Conservation (phyloP, 805 yeast genomes). For the Torulaspora quercuum region DNA sequence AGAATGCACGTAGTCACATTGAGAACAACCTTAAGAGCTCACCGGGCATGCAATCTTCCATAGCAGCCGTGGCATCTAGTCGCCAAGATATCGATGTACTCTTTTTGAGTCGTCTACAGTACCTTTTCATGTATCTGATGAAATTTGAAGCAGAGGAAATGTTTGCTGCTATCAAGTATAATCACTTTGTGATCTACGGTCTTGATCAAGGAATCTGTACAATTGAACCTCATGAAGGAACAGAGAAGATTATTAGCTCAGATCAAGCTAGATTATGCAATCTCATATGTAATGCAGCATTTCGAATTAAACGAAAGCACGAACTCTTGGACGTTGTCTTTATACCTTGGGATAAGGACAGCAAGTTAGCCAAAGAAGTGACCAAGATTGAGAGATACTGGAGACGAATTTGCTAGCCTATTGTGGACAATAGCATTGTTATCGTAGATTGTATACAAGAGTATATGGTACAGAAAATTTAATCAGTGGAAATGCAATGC, state of each 20-base stretch:
- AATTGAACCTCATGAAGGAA: slow-evolving; percentile 3
- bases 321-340: slow-evolving; percentile 15
- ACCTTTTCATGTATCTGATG: slow-evolving; percentile 36
- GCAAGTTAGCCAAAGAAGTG: slow-evolving; percentile 6
- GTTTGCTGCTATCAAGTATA: slow-evolving; percentile 14
- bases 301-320: slow-evolving; percentile 23
- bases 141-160: slow-evolving; percentile 28
- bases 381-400: slow-evolving; percentile 27
- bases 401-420: slow-evolving; percentile 24
- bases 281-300: slow-evolving; percentile 26
- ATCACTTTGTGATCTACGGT: slow-evolving; percentile 30
- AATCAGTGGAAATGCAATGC: slow-evolving; percentile 8
- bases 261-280: slow-evolving; percentile 22
- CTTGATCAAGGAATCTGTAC: slow-evolving; percentile 19
- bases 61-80: slow-evolving; percentile 16
- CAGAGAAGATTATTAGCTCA: slow-evolving; percentile 4
- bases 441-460: slow-evolving; percentile 8
- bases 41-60: slow-evolving; percentile 18
- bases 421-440: no score
- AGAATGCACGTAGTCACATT: slow-evolving; percentile 24
- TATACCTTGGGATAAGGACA: slow-evolving; percentile 12
- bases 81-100: slow-evolving; percentile 25
- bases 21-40: slow-evolving; percentile 20
- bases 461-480: slow-evolving; percentile 11
- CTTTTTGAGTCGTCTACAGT: slow-evolving; percentile 33